phyloP scores from a whole-genome alignment of 805 yeast species.

The Hagleromyces aurorensis region DNA sequence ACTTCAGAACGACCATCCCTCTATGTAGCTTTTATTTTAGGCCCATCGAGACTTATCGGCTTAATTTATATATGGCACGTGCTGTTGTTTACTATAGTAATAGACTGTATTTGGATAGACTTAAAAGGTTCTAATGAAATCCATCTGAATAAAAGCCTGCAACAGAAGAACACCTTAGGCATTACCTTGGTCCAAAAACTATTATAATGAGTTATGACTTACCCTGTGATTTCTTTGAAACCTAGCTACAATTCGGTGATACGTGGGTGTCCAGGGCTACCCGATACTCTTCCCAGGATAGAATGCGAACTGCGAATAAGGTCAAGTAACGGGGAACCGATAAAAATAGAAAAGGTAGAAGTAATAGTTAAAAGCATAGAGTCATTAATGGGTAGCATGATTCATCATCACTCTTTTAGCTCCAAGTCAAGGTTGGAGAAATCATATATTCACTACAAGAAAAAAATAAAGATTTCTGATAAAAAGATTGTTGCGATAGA shows the following conservation, averaged over 20 bases:
- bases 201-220: too few relatives aligned
- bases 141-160: too few relatives aligned
- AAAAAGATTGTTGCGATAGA: constrained; percentile 46
- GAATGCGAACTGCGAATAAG: constrained; percentile 51
- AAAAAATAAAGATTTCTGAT: constrained; percentile 32
- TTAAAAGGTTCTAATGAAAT: too few relatives aligned
- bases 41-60: too few relatives aligned
- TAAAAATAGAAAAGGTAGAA: constrained; percentile 41
- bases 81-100: too few relatives aligned
- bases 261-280: constrained; percentile 63
- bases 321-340: constrained; percentile 41
- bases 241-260: constrained; percentile 48
- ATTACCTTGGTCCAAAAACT: too few relatives aligned
- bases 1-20: too few relatives aligned
- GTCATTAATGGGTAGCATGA: constrained; percentile 35
- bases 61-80: too few relatives aligned
- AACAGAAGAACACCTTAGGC: too few relatives aligned
- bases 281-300: constrained; percentile 51
- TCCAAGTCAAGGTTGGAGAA: constrained; percentile 22
- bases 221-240: constrained; percentile 34
- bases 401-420: constrained; percentile 16
- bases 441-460: constrained; percentile 27
- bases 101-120: too few relatives aligned
- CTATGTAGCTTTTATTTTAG: too few relatives aligned
- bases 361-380: constrained; percentile 45